A percentile compares a stretch with the other conserved stretches of the same genome.
Conservation (phyloP, 2,329 filamentous ascomycete species). For the Neofusicoccum umdonicola region DNA sequence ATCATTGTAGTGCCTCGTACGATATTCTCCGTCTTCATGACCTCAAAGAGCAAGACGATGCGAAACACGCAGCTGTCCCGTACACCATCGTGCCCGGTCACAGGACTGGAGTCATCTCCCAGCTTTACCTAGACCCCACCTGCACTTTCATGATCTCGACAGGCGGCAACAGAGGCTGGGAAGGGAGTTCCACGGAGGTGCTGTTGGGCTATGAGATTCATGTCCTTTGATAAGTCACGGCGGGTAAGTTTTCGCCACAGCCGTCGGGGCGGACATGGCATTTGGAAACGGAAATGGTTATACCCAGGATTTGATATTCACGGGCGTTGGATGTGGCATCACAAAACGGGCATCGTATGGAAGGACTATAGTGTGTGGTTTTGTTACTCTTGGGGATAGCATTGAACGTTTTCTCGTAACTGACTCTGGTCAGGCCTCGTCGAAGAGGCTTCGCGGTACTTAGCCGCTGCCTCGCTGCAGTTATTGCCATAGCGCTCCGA, state of each 20-base stretch:
- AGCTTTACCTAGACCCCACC: slow-evolving; percentile 81
- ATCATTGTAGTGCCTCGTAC: slow-evolving; percentile 68
- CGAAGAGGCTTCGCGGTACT: background rate
- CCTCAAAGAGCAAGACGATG: slow-evolving; percentile 62
- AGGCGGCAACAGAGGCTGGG: slow-evolving; percentile 92
- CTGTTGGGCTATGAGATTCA: slow-evolving; percentile 89
- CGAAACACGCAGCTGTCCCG: slow-evolving; percentile 77
- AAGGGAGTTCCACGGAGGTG: slow-evolving; percentile 84
- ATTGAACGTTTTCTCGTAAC: too few species aligned
- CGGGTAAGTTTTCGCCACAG: background rate
- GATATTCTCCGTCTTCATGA: slow-evolving; percentile 95
- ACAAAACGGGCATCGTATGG: background rate
- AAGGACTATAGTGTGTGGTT: background rate
- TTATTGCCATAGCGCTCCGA: too few species aligned
- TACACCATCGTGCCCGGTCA: slow-evolving; percentile 96
- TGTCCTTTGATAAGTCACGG: background rate
- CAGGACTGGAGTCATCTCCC: slow-evolving; percentile 81
- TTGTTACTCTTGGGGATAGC: background rate
- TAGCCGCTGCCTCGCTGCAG: too few species aligned
- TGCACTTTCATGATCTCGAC: slow-evolving; percentile 89
- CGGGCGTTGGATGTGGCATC: slow-evolving; percentile 4
- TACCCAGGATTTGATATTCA: slow-evolving; percentile 13
- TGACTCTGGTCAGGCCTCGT: too few species aligned
- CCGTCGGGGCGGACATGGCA: background rate
- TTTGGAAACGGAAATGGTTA: slow-evolving; percentile 9